Evolutionary conservation across 768 basidiomycete species (phyloP), one percentile per base, ranked within the genome.

Genomic region (Lactifluus hygrophoroides): DNA sequence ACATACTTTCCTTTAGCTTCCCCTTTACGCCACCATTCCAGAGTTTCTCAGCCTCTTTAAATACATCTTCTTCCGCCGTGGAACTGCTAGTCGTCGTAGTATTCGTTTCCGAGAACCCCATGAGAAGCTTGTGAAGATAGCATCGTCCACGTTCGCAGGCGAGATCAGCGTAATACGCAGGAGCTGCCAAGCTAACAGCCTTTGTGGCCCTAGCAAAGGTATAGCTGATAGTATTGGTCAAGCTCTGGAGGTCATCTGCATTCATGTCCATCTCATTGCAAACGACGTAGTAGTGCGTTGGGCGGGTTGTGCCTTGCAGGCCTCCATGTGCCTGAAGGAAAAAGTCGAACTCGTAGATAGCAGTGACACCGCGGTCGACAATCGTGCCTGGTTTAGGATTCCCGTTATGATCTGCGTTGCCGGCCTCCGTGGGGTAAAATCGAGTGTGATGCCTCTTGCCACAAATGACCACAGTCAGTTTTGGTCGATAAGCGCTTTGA

Each of bases 1-100:
- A 90, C 87, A 90, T 90, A 0, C 83, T 84, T 37, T 86, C 77
- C 70, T 80, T 85, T 67, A 89, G 68, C 6, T 65, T 68, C 2
- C 75, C 79, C 16, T 67, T 62, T 16, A 86, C 83, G 1, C 85
- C 87, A 3, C 67, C 67, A 17, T 69, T 68, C 89, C 89, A 92
- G 42, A 77, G 52, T 16, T 50, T 65, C 53, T 65, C 44, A 1
- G 87, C 89, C 66, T 86, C 85, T 16, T 66, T 67, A 62, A 74
- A 72, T 14, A 85, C 76, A 27, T 76, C 73, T 40, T 82, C 76
- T 21, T 83, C 82, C 0, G 70, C 57, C 1, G 70, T 67, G 37
- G 73, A 78, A 2, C 72, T 68, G 32, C 73, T 72, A 14, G 68
- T 67, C 21, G 71, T 68, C 25, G 69, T 70, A 14, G 66, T 67